These are phyloP conservation scores for Apophysomyces variabilis DNA, from an alignment of 371 early-diverging fungal species.

Conservation along the genomic window DNA sequence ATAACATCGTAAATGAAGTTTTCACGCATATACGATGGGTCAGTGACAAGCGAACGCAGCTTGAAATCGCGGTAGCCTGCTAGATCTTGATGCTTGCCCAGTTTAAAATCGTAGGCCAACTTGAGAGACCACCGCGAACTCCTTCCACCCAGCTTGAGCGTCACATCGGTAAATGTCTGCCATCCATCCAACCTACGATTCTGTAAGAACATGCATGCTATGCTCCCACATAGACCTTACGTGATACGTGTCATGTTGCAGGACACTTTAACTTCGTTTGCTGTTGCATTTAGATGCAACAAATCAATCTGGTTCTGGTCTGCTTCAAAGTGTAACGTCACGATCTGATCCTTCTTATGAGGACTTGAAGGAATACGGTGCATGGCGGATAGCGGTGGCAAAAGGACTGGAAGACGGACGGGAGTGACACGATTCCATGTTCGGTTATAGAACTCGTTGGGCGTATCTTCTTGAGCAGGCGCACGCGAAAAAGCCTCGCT, in stretches of 20 bases:
- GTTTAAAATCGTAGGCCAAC: conserved; percentile 25
- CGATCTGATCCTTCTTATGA: conserved; percentile 22
- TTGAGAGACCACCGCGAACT: conserved; percentile 20
- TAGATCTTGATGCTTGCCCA: conserved; percentile 12
- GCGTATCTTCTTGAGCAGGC: conserved; percentile 14
- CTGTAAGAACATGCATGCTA: too few relatives aligned
- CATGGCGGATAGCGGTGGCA: conserved; percentile 21
- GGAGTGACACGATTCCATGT: conserved; percentile 12
- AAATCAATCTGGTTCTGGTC: conserved; percentile 21
- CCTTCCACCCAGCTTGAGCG: conserved; percentile 18
- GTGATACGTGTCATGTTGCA: conserved; percentile 25
- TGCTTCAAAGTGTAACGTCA: conserved; percentile 25
- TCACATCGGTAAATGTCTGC: conserved; percentile 16
- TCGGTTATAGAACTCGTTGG: conserved; percentile 27
- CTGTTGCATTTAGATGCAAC: conserved; percentile 16
- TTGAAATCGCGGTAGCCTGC: conserved; percentile 20
- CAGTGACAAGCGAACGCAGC: conserved; percentile 21
- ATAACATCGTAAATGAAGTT: conserved; percentile 19
- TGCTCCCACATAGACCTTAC: not conserved
- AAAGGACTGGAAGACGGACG: conserved; percentile 8
- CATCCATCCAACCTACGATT: conserved; percentile 21
- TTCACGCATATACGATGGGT: conserved; percentile 34
- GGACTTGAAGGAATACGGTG: conserved; percentile 24
- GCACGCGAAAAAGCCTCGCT: conserved; percentile 20
- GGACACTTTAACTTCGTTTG: conserved; percentile 6